phyloP scores from a whole-genome alignment of 2,329 filamentous ascomycete genomes.

The Dactylellina parvicollis region DNA sequence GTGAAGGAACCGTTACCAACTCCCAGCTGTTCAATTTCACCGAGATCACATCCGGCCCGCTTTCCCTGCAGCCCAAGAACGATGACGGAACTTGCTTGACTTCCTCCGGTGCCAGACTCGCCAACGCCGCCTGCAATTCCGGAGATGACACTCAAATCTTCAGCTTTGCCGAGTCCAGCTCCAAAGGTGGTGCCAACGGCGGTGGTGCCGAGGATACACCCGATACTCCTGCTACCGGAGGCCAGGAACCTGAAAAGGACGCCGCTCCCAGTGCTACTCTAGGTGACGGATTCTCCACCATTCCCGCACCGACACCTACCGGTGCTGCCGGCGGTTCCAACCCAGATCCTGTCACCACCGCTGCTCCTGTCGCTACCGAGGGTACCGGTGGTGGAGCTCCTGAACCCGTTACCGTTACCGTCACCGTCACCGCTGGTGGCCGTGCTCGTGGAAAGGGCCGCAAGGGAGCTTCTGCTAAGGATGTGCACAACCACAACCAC shows the following conservation, averaged over 20 bases:
- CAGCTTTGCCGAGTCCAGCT: slow-evolving; percentile 54
- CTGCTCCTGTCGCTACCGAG: not conserved
- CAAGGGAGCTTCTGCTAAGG: not conserved
- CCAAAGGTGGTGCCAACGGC: slow-evolving; percentile 26
- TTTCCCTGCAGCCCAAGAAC: slow-evolving; percentile 65
- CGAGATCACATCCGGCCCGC: slow-evolving; percentile 61
- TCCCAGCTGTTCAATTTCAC: slow-evolving; percentile 68
- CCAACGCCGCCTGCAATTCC: slow-evolving; percentile 63
- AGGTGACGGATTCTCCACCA: slow-evolving; percentile 23
- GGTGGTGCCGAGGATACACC: slow-evolving; percentile 4
- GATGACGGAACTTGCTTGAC: slow-evolving; percentile 65
- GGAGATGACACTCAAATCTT: slow-evolving; percentile 64
- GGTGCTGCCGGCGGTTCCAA: not conserved
- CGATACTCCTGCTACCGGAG: not conserved
- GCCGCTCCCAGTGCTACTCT: slow-evolving; percentile 10
- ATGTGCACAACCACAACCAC: slow-evolving; percentile 12
- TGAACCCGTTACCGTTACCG: not conserved
- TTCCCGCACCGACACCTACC: slow-evolving; percentile 16
- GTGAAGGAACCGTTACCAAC: slow-evolving; percentile 65
- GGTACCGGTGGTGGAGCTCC: not conserved
- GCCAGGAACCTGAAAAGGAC: no score
- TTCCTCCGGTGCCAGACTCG: slow-evolving; percentile 63
- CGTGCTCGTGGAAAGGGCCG: slow-evolving; percentile 5
- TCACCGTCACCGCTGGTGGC: slow-evolving; percentile 18
- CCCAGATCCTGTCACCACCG: slow-evolving; percentile 3